A percentile compares a stretch with the other conserved stretches of the same genome.
Evolutionary conservation across 2,329 filamentous ascomycete species (phyloP).

Genomic region (Ambrosiella cleistominuta): DNA sequence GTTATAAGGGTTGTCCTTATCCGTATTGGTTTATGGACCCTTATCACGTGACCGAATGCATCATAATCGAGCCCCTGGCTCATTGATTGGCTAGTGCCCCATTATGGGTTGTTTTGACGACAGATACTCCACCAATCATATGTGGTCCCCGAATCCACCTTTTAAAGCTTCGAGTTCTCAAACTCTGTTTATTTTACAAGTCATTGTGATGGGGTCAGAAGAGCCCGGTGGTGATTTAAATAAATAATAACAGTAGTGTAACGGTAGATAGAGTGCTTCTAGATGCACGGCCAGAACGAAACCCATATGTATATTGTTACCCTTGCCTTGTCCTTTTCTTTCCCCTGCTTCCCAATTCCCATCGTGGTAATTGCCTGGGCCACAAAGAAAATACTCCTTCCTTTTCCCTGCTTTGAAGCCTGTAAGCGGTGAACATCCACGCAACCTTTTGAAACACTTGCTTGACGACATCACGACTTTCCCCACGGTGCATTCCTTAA

Average conservation of each 20-base stretch:
- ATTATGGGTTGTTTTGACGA: not conserved
- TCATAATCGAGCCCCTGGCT: too few relatives aligned
- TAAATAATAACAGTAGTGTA: not conserved
- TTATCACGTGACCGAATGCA: too few relatives aligned
- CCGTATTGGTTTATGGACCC: too few relatives aligned
- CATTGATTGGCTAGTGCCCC: slow-evolving; percentile 1
- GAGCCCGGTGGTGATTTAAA: not conserved
- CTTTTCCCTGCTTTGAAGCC: not conserved
- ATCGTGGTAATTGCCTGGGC: not conserved
- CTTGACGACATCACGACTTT: not conserved
- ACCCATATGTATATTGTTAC: not conserved
- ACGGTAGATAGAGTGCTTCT: not conserved
- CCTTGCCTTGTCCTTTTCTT: not conserved
- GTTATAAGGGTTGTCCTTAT: too few relatives aligned
- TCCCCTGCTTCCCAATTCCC: not conserved
- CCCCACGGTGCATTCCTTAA: not conserved
- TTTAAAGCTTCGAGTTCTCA: not conserved
- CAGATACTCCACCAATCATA: not conserved
- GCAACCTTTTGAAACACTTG: not conserved
- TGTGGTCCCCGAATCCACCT: not conserved
- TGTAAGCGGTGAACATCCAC: not conserved
- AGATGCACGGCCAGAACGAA: not conserved
- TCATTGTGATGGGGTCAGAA: not conserved
- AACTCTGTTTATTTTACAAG: slow-evolving; percentile 10
- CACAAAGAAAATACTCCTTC: slow-evolving; percentile 1